Evolutionary conservation across 164 flowering plant species (phyloP).

Genomic region (Vitis riparia): DNA sequence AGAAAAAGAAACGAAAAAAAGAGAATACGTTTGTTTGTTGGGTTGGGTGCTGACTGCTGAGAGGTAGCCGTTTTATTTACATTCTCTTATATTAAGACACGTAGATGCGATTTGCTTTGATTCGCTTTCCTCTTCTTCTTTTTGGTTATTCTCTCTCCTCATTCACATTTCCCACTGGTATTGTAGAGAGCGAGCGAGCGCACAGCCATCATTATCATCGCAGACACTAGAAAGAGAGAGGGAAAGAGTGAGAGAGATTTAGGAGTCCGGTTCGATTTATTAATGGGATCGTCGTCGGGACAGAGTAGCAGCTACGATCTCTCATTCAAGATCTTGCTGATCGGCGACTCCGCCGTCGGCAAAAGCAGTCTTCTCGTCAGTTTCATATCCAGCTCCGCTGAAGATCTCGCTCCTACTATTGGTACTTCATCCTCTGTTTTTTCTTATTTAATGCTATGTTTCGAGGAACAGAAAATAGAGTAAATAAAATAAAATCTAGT

Average conservation of each 20-base stretch:
- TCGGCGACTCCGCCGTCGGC: conserved; percentile 74
- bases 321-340: conserved; percentile 66
- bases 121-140: not conserved
- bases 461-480: not conserved
- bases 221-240: conserved; percentile 3
- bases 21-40: too few species aligned
- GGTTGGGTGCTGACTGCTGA: too few species aligned
- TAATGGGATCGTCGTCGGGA: conserved; percentile 52
- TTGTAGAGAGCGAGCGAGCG: conserved; percentile 3
- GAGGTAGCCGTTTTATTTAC: conserved; percentile 26
- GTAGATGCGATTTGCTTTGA: conserved; percentile 11
- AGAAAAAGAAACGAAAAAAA: too few species aligned
- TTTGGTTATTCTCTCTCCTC: not conserved
- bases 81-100: conserved; percentile 8
- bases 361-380: conserved; percentile 65
- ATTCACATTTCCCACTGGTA: not conserved
- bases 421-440: conserved; percentile 32
- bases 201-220: conserved; percentile 6
- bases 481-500: too few species aligned
- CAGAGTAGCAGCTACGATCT: conserved; percentile 44
- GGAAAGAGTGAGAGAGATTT: conserved; percentile 1
- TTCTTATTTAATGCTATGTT: conserved; percentile 6
- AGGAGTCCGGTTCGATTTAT: not conserved
- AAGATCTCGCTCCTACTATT: conserved; percentile 64
- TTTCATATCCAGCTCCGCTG: conserved; percentile 50